Conservation (phyloP, 2,329 filamentous ascomycete genomes). For the Emergomyces africanus region DNA sequence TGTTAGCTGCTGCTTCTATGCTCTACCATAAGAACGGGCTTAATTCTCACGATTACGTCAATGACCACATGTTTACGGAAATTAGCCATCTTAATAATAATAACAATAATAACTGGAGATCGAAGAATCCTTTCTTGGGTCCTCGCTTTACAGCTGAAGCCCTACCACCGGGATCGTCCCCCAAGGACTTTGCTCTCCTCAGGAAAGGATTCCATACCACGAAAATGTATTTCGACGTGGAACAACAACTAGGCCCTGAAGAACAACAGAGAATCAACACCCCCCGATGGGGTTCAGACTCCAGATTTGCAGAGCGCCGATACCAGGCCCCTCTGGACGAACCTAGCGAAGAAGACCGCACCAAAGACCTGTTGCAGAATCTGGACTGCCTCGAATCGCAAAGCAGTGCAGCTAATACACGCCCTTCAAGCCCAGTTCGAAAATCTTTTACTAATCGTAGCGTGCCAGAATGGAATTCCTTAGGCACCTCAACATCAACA, state of each 20-base stretch:
- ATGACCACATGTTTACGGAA: constrained; percentile 15
- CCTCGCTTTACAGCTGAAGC: not conserved
- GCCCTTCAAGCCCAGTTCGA: constrained; percentile 43
- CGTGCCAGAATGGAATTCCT: not conserved
- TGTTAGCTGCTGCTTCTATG: constrained; percentile 45
- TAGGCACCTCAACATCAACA: not conserved
- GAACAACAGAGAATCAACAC: constrained; percentile 28
- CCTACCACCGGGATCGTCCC: not conserved
- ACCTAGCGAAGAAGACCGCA: constrained; percentile 46
- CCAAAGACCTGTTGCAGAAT: constrained; percentile 42
- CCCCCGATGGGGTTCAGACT: constrained; percentile 56
- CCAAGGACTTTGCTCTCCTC: not conserved
- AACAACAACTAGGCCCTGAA: constrained; percentile 19
- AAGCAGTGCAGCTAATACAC: constrained; percentile 47
- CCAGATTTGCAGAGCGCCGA: constrained; percentile 48
- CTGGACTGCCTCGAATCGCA: constrained; percentile 45
- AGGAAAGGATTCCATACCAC: constrained; percentile 22
- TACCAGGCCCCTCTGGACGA: constrained; percentile 46
- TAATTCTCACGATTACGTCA: constrained; percentile 18
- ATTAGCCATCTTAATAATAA: constrained; percentile 1
- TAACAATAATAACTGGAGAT: not conserved
- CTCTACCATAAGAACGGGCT: constrained; percentile 25
- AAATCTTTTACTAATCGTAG: constrained; percentile 8
- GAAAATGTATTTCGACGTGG: constrained; percentile 26
- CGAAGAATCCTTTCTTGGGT: not conserved